Percentiles rank a stretch among this genome's conserved stretches.
These are phyloP conservation scores for Neurospora discreta DNA, from an alignment of 495 filamentous ascomycete genomes.

Conservation along the genomic window DNA sequence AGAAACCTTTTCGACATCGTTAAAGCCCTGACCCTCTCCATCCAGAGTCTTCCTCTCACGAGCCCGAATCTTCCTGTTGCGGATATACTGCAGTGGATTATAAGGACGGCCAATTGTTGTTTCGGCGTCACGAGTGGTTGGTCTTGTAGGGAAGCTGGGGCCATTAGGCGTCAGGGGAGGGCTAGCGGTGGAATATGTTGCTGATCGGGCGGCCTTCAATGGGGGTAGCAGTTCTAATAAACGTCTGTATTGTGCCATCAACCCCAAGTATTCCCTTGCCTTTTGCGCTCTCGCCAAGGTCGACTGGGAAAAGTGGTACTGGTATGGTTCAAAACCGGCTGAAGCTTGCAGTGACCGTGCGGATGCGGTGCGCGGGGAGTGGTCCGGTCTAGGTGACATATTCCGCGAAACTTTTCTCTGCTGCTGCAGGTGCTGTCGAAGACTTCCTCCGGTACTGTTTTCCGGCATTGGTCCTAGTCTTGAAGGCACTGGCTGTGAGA, in stretches of 20 bases:
- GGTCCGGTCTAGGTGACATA: conserved; percentile 43
- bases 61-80: conserved; percentile 70
- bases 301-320: conserved; percentile 61
- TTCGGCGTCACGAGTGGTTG: conserved; percentile 6
- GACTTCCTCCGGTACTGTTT: conserved; percentile 37
- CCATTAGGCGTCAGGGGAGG: conserved; percentile 21
- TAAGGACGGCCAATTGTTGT: conserved; percentile 48
- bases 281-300: conserved; percentile 70
- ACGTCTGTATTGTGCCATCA: conserved; percentile 69
- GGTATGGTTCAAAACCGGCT: conserved; percentile 31
- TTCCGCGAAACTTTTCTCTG: conserved; percentile 49
- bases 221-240: conserved; percentile 65
- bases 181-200: conserved; percentile 17
- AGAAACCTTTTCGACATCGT: conserved; percentile 54
- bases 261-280: conserved; percentile 65
- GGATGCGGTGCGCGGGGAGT: conserved; percentile 25
- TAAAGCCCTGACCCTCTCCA: conserved; percentile 63
- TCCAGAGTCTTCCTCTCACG: conserved; percentile 61
- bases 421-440: conserved; percentile 55
- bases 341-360: conserved; percentile 31
- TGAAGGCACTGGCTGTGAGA: conserved; percentile 40
- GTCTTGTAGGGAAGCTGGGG: conserved; percentile 7
- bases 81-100: conserved; percentile 79
- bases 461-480: conserved; percentile 32
- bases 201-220: conserved; percentile 38